Evolutionary conservation across 768 basidiomycete genomes (phyloP), one percentile per base, ranked within the genome.

Genomic region (Mrakia gelida): DNA sequence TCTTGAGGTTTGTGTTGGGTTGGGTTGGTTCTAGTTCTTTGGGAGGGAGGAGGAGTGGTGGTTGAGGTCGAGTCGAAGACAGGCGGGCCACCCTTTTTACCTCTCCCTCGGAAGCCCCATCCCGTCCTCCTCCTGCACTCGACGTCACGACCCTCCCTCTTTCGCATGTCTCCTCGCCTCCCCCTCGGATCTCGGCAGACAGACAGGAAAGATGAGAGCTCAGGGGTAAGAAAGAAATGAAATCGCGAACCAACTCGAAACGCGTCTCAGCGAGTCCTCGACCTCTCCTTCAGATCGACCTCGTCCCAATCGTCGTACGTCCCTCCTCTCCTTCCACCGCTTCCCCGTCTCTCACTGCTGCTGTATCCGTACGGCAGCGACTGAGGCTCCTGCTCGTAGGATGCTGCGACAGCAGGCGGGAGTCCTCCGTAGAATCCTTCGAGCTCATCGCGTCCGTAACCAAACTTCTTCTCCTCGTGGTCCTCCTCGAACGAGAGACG

Each of bases 231-330:
- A 62, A n/a, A 4, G n/a, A 30, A 10, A 62, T 38, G 1, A 18
- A 38, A 38, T 6, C 15, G 1, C 16, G 3, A 30, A 23, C 68
- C 49, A 11, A 38, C 43, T 34, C 41, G 26, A 23, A 43, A n/a
- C 45, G 26, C 68, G 21, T 45, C 68, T 45, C 28, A n/a, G 2
- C 34, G 10, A 43, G 23, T 45, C 45, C 38, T 45, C 45, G 45
- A 45, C 45, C 45, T 41, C 45, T 56, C 21, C 71, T 72, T 52
- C 26, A 72, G 30, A 34, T 72, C 71, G 18, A 72, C 28, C 71
- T 72, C 70, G 26, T 71, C 70, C 70, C 70, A 71, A 34, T 56
- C 49, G 28, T 54, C 71, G 28, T 34, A 34, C 28, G 32, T 56
- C 49, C 52, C 28, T 56, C 23, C 52, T 15, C 71, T 30, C 71